phyloP scores from a whole-genome alignment of 805 yeast genomes.

The Wickerhamiella lipophila region DNA sequence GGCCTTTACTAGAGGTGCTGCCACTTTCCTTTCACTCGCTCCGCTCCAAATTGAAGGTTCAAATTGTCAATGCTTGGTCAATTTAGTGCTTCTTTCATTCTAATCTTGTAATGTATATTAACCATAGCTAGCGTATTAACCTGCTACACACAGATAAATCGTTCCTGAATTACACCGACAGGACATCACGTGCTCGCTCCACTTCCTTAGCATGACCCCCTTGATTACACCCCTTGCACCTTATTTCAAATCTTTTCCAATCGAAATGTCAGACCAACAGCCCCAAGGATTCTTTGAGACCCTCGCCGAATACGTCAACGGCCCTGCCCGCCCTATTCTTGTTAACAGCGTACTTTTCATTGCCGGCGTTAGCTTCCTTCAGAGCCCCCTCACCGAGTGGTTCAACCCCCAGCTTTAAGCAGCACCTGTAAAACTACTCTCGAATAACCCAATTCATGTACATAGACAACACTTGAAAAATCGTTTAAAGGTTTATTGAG shows the following conservation, averaged over 20 bases:
- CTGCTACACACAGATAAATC: too few relatives aligned
- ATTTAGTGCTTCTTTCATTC: too few relatives aligned
- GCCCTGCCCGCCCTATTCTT: slow-evolving; percentile 21
- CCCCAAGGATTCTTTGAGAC: slow-evolving; percentile 15
- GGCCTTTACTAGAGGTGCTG: too few relatives aligned
- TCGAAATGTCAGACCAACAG: neutral
- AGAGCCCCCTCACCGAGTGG: slow-evolving; percentile 30
- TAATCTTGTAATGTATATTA: too few relatives aligned
- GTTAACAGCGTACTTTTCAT: slow-evolving; percentile 22
- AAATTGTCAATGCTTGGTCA: too few relatives aligned
- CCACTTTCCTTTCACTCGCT: too few relatives aligned
- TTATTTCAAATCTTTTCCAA: neutral
- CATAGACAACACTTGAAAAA: slow-evolving; percentile 2
- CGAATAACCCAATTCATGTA: slow-evolving; percentile 6
- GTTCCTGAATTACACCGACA: too few relatives aligned
- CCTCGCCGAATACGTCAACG: slow-evolving; percentile 17
- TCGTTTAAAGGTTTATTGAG: neutral
- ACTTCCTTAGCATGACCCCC: neutral
- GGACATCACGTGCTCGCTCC: neutral
- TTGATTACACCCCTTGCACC: neutral
- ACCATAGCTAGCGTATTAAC: too few relatives aligned
- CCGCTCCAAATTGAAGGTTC: too few relatives aligned
- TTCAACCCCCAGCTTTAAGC: slow-evolving; percentile 28
- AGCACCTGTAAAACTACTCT: neutral
- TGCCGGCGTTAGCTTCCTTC: slow-evolving; percentile 31